phyloP scores from a whole-genome alignment of 495 filamentous ascomycete species.

The Letharia columbiana region DNA sequence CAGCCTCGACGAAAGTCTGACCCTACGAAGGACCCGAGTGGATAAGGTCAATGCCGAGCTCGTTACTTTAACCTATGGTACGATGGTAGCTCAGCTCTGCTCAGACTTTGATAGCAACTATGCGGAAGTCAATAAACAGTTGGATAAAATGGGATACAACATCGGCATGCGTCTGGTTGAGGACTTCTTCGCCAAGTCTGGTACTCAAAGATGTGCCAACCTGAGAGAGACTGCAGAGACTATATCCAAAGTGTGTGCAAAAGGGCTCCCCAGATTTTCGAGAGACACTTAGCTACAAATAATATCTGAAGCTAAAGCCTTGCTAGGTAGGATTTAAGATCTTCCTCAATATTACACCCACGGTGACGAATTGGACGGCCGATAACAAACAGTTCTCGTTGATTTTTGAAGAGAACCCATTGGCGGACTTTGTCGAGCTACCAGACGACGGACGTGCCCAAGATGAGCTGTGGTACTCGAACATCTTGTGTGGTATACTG shows the following conservation, averaged over 20 bases:
- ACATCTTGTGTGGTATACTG: conserved; percentile 89
- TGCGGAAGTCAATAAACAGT: conserved; percentile 84
- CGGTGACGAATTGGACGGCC: conserved; percentile 87
- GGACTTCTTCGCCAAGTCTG: conserved; percentile 93
- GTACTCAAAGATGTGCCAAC: conserved; percentile 78
- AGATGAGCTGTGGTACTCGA: conserved; percentile 97
- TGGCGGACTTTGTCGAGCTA: conserved; percentile 95
- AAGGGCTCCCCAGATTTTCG: neutral
- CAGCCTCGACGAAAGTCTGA: neutral
- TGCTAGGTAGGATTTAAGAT: conserved; percentile 93
- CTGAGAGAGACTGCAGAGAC: conserved; percentile 94
- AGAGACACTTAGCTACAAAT: neutral
- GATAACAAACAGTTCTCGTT: conserved; percentile 95
- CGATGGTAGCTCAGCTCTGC: conserved; percentile 92
- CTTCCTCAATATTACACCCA: conserved; percentile 95
- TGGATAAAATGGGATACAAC: conserved; percentile 99
- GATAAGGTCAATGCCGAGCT: conserved; percentile 84
- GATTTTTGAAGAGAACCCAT: conserved; percentile 91
- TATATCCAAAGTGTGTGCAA: conserved; percentile 68
- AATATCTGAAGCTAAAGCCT: neutral
- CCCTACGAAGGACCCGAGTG: conserved; percentile 44
- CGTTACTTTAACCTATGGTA: conserved; percentile 94
- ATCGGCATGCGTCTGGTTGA: conserved; percentile 95
- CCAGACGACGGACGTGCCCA: conserved; percentile 93
- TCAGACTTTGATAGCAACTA: conserved; percentile 94